phyloP scores from a whole-genome alignment of 495 filamentous ascomycete species.

The Penicillium cataractarum region DNA sequence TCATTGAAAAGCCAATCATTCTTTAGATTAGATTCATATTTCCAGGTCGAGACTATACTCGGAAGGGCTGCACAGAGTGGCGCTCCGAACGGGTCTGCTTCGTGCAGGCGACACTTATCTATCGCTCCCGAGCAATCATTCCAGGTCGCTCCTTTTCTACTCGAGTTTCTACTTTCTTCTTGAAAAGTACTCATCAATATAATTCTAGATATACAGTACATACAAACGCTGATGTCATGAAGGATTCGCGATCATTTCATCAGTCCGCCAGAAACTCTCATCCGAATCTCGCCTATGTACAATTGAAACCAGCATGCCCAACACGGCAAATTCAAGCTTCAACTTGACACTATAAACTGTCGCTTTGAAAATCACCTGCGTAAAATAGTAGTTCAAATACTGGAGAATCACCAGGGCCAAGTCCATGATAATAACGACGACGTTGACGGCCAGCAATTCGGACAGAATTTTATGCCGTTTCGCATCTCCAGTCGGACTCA shows the following conservation, averaged over 20 bases:
- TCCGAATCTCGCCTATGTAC: neutral
- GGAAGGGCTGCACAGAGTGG: no score
- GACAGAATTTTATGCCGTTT: neutral
- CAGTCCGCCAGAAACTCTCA: neutral
- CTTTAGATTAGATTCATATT: no score
- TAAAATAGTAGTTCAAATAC: conserved; percentile 8
- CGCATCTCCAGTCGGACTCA: neutral
- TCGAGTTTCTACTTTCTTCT: neutral
- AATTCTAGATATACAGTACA: neutral
- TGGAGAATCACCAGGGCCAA: neutral
- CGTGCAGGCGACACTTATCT: no score
- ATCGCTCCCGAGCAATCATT: neutral
- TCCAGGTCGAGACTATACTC: no score
- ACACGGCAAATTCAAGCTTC: conserved; percentile 11
- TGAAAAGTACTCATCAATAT: neutral
- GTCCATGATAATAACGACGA: neutral
- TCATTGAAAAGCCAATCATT: no score
- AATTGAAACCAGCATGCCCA: conserved; percentile 3
- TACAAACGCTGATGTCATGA: neutral
- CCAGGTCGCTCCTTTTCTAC: neutral
- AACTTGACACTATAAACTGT: conserved; percentile 8
- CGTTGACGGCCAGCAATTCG: neutral
- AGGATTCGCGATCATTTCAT: neutral
- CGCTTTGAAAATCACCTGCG: conserved; percentile 7
- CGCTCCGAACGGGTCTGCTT: no score